Conservation (phyloP, 2,329 filamentous ascomycete species). For the Aspergillus nomiae region DNA sequence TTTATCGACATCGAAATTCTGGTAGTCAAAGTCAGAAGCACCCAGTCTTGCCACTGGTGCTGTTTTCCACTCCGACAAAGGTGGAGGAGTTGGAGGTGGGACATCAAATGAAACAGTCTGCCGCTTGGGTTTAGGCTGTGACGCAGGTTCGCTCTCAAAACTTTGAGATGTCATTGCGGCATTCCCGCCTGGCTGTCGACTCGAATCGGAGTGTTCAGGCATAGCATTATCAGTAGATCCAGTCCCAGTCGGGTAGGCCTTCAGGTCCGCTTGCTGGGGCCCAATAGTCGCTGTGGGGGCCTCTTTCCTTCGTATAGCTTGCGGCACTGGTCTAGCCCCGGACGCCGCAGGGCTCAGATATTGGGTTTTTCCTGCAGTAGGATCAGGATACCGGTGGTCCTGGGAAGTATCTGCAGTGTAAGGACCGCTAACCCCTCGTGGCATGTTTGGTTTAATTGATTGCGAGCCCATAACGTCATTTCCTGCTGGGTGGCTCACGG, state of each 20-base stretch:
- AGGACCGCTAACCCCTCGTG: slow-evolving; percentile 3
- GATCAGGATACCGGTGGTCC: background rate
- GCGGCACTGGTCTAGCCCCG: slow-evolving; percentile 5
- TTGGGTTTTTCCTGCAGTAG: background rate
- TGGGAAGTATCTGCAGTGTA: background rate
- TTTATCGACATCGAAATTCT: slow-evolving; percentile 49
- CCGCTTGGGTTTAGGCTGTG: slow-evolving; percentile 36
- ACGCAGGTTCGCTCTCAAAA: slow-evolving; percentile 21
- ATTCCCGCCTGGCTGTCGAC: slow-evolving; percentile 18
- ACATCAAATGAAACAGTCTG: slow-evolving; percentile 50
- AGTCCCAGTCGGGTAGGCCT: background rate
- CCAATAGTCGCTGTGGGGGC: background rate
- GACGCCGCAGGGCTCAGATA: background rate
- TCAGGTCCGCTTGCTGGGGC: background rate
- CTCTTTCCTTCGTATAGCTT: slow-evolving; percentile 2
- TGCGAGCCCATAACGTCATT: slow-evolving; percentile 7
- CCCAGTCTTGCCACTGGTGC: slow-evolving; percentile 64
- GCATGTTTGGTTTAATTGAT: slow-evolving; percentile 9
- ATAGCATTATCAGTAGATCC: background rate
- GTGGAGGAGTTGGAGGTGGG: slow-evolving; percentile 48
- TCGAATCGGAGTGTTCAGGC: background rate
- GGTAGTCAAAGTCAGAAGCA: slow-evolving; percentile 62
- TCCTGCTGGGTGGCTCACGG: slow-evolving; percentile 21
- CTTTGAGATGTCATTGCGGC: slow-evolving; percentile 17
- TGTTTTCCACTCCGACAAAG: slow-evolving; percentile 67